These are phyloP conservation scores for Penicillium rolfsii DNA, from an alignment of 2,329 filamentous ascomycete species.

Conservation along the genomic window DNA sequence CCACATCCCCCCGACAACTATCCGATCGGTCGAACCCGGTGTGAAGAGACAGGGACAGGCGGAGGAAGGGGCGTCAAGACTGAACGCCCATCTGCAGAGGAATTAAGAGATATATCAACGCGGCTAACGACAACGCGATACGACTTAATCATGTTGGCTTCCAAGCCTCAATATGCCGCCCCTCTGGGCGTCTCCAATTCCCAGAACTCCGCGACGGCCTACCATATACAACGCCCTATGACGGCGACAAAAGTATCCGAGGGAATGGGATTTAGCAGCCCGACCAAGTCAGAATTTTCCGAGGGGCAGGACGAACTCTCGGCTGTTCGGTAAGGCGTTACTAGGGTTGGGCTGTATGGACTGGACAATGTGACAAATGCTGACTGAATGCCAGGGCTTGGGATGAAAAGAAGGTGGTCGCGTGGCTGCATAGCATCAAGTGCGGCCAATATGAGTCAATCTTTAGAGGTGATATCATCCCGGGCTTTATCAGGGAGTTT, in stretches of 20 bases:
- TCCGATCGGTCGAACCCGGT: constrained; percentile 3
- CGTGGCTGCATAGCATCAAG: constrained; percentile 88
- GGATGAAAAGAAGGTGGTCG: constrained; percentile 88
- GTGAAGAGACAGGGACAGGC: constrained; percentile 9
- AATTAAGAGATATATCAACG: constrained; percentile 3
- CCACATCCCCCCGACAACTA: constrained; percentile 11
- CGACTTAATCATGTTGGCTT: constrained; percentile 43
- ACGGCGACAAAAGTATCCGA: constrained; percentile 37
- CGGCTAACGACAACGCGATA: constrained; percentile 2
- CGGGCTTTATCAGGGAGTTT: neutral
- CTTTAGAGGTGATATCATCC: constrained; percentile 64
- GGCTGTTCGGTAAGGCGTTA: constrained; percentile 64
- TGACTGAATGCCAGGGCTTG: constrained; percentile 59
- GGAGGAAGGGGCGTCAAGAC: constrained; percentile 15
- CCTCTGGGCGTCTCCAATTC: constrained; percentile 38
- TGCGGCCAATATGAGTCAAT: constrained; percentile 91
- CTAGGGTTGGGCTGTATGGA: neutral
- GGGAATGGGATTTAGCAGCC: constrained; percentile 66
- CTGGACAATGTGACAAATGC: constrained; percentile 12
- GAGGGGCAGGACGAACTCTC: constrained; percentile 74
- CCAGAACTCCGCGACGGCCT: constrained; percentile 41
- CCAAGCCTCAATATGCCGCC: constrained; percentile 45
- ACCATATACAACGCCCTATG: constrained; percentile 37
- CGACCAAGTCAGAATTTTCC: constrained; percentile 91
- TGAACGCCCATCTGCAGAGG: constrained; percentile 2